phyloP scores from a whole-genome alignment of 331 rosid genomes.

The Spiraea crenata region DNA sequence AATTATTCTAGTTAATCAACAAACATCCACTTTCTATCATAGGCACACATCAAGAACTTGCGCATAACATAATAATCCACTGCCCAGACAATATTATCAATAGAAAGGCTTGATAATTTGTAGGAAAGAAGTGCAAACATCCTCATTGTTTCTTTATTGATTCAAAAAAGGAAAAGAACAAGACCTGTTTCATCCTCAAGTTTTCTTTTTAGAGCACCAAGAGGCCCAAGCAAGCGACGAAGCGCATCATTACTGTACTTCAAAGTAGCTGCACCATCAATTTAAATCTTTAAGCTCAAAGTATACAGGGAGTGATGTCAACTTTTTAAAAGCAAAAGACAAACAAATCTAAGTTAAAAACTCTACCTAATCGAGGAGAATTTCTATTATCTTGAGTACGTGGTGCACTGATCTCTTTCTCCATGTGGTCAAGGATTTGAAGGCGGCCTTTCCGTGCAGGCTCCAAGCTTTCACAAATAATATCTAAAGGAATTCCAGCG shows the following conservation, averaged over 20 bases:
- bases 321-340: slow-evolving; percentile 9
- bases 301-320: slow-evolving; percentile 10
- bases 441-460: slow-evolving; percentile 82
- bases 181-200: slow-evolving; percentile 90
- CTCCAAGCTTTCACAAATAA: slow-evolving; percentile 79
- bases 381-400: slow-evolving; percentile 45
- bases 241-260: slow-evolving; percentile 79
- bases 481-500: slow-evolving; percentile 93
- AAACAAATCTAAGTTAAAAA: slow-evolving; percentile 7
- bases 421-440: slow-evolving; percentile 90
- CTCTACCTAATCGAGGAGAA: slow-evolving; percentile 75
- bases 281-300: slow-evolving; percentile 25
- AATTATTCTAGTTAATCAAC: background rate
- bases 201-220: slow-evolving; percentile 73
- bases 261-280: slow-evolving; percentile 64
- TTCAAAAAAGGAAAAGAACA: background rate
- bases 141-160: slow-evolving; percentile 6
- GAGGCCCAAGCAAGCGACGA: slow-evolving; percentile 88
- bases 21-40: background rate
- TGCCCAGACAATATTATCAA: slow-evolving; percentile 1
- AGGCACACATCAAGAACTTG: no score
- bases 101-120: slow-evolving; percentile 1
- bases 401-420: slow-evolving; percentile 68
- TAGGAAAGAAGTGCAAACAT: slow-evolving; percentile 7
- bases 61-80: no score